Evolutionary conservation across 2,329 filamentous ascomycete genomes (phyloP).

Genomic region (Talaromyces sp.): DNA sequence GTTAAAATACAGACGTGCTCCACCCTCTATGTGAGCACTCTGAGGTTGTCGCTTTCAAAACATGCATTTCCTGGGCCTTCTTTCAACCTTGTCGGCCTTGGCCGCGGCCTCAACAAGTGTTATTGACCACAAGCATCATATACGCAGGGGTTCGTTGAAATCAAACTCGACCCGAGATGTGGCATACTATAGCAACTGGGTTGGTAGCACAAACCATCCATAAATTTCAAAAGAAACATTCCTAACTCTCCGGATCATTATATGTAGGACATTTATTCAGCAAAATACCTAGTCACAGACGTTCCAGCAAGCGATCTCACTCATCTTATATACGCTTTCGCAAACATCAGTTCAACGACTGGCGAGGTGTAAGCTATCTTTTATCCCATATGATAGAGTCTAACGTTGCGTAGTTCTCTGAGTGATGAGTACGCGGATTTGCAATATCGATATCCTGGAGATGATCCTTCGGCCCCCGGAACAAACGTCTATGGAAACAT

Average conservation of each 20-base stretch:
- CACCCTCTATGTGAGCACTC: background rate
- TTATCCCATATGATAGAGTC: background rate
- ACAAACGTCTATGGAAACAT: constrained; percentile 13
- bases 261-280: constrained; percentile 68
- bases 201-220: background rate
- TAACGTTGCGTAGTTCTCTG: background rate
- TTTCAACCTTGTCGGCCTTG: background rate
- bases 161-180: background rate
- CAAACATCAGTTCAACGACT: constrained; percentile 4
- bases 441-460: constrained; percentile 6
- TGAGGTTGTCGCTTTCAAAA: background rate
- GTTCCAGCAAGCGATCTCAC: constrained; percentile 2
- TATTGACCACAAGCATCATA: background rate
- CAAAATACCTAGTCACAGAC: constrained; percentile 56
- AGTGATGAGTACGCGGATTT: constrained; percentile 6
- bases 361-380: constrained; percentile 1
- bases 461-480: background rate
- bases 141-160: background rate
- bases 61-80: background rate
- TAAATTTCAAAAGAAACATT: background rate
- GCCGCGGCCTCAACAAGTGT: constrained; percentile 1
- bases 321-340: constrained; percentile 5
- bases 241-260: background rate
- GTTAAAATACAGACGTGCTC: background rate
- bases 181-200: constrained; percentile 2